Evolutionary conservation across 768 basidiomycete species (phyloP), one percentile per base, ranked within the genome.

Genomic region (Naganishia randhawae): DNA sequence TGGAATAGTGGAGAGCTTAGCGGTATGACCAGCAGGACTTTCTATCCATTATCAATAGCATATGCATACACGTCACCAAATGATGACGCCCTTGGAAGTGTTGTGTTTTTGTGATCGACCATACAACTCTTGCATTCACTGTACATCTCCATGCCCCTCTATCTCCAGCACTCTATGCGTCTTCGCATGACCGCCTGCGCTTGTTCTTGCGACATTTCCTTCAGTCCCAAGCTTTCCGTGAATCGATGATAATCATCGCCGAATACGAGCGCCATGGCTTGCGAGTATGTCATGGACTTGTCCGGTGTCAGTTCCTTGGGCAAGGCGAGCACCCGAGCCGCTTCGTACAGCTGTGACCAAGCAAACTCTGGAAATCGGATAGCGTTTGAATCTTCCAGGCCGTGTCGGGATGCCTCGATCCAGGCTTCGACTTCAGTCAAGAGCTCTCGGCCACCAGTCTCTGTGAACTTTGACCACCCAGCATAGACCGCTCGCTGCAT

Each of bases 401-500:
- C 88, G 25, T 82, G 80, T 31, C 85, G 84, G 68, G 87, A 90
- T 8, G 89, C 88, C 80, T 91, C 89, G 6, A 88, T 83, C 92
- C 93, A 92, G 54, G 91, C 83, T 74, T 73, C 87, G 84, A 81
- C 86, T 86, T 98, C 93, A 0, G 85, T 84, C 25, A 82, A 82
- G 25, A 95, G 83, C 25, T 81, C 80, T 68, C 82, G 84, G 5
- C 88, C 90, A 65, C 91, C 88, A 9, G 78, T 74, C 3, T 83
- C 77, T 35, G 84, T 82, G 66, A 93, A 82, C 64, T 83, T 82
- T 7, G 81, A 84, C 69, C 85, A 85, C 0, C 90, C 88, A 50
- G 91, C 87, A 75, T 89, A 90, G 64, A 96, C 86, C 68, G 89
- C 86, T 16, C 93, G 88, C 71, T 93, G 90, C 22, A 90, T 81